Evolutionary conservation across 2,329 filamentous ascomycete species (phyloP), one percentile per base, ranked within the genome.

Genomic region (Aspergillus aculeatus): DNA sequence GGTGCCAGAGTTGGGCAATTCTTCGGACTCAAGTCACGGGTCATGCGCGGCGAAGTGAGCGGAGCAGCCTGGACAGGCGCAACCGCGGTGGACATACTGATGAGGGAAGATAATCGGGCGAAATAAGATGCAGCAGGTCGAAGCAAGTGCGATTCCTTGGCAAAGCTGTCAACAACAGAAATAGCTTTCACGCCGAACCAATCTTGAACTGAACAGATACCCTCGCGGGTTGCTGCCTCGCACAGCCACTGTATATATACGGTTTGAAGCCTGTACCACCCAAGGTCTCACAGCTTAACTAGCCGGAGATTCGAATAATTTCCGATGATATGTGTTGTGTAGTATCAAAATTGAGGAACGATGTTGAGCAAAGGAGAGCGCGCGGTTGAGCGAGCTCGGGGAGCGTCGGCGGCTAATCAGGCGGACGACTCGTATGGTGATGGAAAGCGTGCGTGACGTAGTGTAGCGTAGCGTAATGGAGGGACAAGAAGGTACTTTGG

Each of bases 51-150:
- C 63, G 78, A 73, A 53, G 77, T 72, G 67, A 81, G 72, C 55
- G 79, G 71, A 62, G 79, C 73, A 55, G 75, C 71, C 54, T 77
- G 69, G 53, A 77, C 75, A 67, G 78, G 73, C 61, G 79, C 80
- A 66, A 82, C 79, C 53, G 76, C 79, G 58, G 80, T 81, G 61
- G 80, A 81, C 79, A 82, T 82, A 63, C 60, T 71, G 50, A 51
- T 26, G 59, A 54, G 19, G 35, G 38, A 44, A 29, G 35, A 48
- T n/a, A 9, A 48, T 7, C 12, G 9, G 14, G 31, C 38, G 23
- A 53, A 51, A 29, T 10, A 47, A 12, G 50, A 54, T 5, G 19
- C 19, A 47, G 35, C 16, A n/a, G 21, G 41, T 53, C 53, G 47
- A 50, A 26, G 51, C 49, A 49, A 44, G 38, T 50, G 10, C 23